A percentile compares a stretch with the other conserved stretches of the same genome.
Evolutionary conservation across 306 rosid species (phyloP).

Genomic region (Quercus variabilis): DNA sequence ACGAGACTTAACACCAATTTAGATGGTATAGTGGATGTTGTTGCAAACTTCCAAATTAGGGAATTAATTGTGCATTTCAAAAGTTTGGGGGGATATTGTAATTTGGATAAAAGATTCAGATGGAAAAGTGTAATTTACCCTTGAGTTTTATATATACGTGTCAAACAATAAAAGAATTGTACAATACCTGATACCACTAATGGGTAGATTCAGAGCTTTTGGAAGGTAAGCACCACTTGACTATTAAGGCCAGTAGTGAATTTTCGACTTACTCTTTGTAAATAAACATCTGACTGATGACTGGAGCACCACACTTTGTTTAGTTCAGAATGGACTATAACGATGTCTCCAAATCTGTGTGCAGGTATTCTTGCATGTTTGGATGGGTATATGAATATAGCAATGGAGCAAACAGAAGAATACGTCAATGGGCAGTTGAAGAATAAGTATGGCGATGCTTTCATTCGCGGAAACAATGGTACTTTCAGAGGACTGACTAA

Average conservation of each 20-base stretch:
- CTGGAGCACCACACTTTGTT: background rate
- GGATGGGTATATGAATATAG: conserved; percentile 97
- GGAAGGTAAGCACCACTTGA: background rate
- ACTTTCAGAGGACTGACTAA: background rate
- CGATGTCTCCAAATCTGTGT: conserved; percentile 18
- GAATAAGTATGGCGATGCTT: conserved; percentile 94
- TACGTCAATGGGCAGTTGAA: conserved; percentile 91
- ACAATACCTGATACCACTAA: background rate
- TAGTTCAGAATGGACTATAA: background rate
- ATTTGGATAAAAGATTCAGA: no score
- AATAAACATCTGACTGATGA: background rate
- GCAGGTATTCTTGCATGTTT: conserved; percentile 88
- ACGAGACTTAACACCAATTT: no score
- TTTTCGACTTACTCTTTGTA: background rate
- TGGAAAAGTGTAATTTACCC: background rate
- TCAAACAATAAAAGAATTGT: background rate
- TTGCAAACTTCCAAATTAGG: no score
- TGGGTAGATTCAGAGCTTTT: background rate
- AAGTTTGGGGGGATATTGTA: no score
- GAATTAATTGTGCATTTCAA: no score
- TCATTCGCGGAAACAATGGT: conserved; percentile 95
- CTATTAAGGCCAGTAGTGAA: background rate
- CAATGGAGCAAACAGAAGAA: conserved; percentile 99
- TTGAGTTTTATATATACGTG: background rate
- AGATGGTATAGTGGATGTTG: no score